Evolutionary conservation across 1,139 yeast species (phyloP), one percentile per base, ranked within the genome.

Genomic region (Candida sp.): DNA sequence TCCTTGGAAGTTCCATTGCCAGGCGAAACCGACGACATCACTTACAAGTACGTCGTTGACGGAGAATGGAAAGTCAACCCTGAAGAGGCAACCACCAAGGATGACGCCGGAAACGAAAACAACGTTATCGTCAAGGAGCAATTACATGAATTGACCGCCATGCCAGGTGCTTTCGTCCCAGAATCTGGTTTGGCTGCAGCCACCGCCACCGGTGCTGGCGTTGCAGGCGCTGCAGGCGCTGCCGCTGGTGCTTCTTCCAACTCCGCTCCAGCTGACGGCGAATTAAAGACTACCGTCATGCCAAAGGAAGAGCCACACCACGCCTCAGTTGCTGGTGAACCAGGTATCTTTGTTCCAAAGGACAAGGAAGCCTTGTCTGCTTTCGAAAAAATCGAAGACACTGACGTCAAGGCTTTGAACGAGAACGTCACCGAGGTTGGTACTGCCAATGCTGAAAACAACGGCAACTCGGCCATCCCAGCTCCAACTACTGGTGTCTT

Each of bases 31-130:
- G 81, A 74, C 31, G 78, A 72, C 57, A 60, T 85, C 26, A 68
- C 76, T 49, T 88, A 86, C 74, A 88, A 89, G 71, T 89, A 84
- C 63, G 81, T 89, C 50, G 90, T 88, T 46, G 93, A 89, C 63
- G 93, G 88, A 37, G 80, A 81, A 39, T 89, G 96, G 96, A 61
- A 65, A 34, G 76, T 81, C 23, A 80, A 82, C 50, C 64, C 71
- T 3, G 63, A 69, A 12, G 85, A 80, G 60, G 73, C 73, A 53
- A 66, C 75, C 40, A 71, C 73, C 53, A 71, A 72, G 25, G 86
- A 80, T 56, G 82, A 70, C 7, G 62, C 69, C 32, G 93, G 91
- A 9, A 85, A 78, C 60, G 78, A 77, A 46, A 88, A 88, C 73
- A 89, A 89, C 63, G 78, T 74, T 40, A 67, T 88, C 55, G 75